Conservation (phyloP, 2,329 filamentous ascomycete species). For the Hyphodiscus sp. region DNA sequence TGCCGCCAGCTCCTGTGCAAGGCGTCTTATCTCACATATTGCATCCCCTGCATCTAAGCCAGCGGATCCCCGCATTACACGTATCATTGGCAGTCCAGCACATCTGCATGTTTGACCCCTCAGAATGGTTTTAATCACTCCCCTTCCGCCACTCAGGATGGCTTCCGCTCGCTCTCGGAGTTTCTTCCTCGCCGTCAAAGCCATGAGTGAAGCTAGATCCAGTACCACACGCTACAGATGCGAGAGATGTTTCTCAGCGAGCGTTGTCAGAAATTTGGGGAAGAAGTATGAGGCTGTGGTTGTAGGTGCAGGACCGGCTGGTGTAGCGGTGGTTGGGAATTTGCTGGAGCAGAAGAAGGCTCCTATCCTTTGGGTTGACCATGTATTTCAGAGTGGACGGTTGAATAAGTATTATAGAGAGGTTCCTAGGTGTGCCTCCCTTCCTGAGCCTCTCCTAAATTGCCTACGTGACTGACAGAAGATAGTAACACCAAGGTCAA, state of each 20-base stretch:
- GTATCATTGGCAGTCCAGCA: background rate
- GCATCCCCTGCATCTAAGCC: too few relatives aligned
- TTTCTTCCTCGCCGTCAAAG: conserved; percentile 3
- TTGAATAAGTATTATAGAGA: conserved; percentile 50
- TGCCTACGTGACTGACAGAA: conserved; percentile 13
- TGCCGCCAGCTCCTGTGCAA: background rate
- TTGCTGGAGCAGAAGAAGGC: conserved; percentile 47
- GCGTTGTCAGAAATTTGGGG: conserved; percentile 1
- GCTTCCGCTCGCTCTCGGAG: background rate
- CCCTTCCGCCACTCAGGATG: conserved; percentile 1
- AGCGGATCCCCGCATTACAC: background rate
- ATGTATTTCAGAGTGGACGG: conserved; percentile 46
- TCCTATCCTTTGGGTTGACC: conserved; percentile 53
- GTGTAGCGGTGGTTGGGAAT: conserved; percentile 55
- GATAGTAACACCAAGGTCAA: conserved; percentile 54
- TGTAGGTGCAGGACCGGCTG: conserved; percentile 52
- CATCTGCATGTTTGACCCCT: background rate
- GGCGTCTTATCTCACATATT: background rate
- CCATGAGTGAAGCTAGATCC: background rate
- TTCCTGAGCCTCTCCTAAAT: background rate
- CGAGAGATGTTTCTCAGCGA: conserved; percentile 1
- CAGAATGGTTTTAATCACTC: conserved; percentile 5
- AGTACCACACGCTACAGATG: background rate
- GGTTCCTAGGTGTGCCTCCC: conserved; percentile 41
- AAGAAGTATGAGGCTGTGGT: conserved; percentile 46